Conservation (phyloP, 73 alveolate species). For the Paramecium primaurelia region DNA sequence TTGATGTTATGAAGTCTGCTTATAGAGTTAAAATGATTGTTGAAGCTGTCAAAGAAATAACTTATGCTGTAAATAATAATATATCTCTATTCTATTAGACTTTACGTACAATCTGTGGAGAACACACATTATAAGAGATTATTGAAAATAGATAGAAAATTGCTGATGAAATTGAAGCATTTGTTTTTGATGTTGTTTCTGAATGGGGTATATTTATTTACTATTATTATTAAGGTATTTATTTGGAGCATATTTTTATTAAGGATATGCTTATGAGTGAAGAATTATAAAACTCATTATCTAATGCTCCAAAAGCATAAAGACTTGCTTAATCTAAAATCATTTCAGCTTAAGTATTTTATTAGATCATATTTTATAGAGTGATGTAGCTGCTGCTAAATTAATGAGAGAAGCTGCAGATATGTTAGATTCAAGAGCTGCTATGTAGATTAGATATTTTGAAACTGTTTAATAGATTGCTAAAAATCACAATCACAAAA, state of each 20-base stretch:
- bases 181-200: constrained; percentile 51
- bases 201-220: constrained; percentile 22
- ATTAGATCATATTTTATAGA: background rate
- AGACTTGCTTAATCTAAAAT: constrained; percentile 52
- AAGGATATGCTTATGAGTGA: constrained; percentile 51
- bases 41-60: constrained; percentile 29
- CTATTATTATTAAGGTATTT: constrained; percentile 4
- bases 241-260: constrained; percentile 51
- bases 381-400: constrained; percentile 59
- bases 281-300: constrained; percentile 9
- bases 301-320: constrained; percentile 54
- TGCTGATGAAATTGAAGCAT: constrained; percentile 52
- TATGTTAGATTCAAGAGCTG: constrained; percentile 55
- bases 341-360: constrained; percentile 27
- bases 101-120: constrained; percentile 56
- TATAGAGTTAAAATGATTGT: constrained; percentile 46
- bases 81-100: background rate
- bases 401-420: constrained; percentile 59
- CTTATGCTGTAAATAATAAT: background rate
- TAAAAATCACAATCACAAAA: constrained; percentile 1
- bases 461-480: constrained; percentile 35
- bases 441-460: constrained; percentile 60
- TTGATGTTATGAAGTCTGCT: constrained; percentile 47
- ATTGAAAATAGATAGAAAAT: constrained; percentile 55
- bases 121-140: constrained; percentile 48